Conservation (phyloP, 176 grass and related monocot genomes). For the Ananas comosus region DNA sequence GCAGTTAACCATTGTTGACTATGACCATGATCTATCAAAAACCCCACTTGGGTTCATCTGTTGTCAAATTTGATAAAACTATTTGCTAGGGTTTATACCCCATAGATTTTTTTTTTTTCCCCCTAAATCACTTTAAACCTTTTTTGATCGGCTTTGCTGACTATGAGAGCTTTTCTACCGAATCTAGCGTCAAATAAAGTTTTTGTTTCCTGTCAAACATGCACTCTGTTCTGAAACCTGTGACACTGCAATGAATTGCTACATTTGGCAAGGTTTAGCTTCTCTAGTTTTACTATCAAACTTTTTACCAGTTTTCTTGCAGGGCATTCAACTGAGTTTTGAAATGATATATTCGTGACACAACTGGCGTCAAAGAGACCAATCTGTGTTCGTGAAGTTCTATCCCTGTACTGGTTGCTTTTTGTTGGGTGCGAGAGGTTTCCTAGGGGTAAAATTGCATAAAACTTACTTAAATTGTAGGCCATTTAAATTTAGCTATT, state of each 20-base stretch:
- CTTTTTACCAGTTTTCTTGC: too few species aligned
- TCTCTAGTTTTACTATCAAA: neutral
- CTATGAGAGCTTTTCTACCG: constrained; percentile 7
- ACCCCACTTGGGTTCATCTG: constrained; percentile 18
- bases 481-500: too few species aligned
- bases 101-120: constrained; percentile 17
- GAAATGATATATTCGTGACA: too few species aligned
- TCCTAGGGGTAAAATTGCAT: too few species aligned
- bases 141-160: constrained; percentile 27
- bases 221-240: constrained; percentile 11
- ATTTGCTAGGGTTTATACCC: constrained; percentile 16
- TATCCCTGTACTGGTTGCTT: too few species aligned
- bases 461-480: too few species aligned
- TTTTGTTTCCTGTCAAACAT: constrained; percentile 15
- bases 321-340: too few species aligned
- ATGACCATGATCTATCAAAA: constrained; percentile 20
- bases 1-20: constrained; percentile 4
- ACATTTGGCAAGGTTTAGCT: neutral
- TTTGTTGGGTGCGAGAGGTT: too few species aligned
- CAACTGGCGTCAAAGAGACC: too few species aligned
- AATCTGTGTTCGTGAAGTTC: too few species aligned
- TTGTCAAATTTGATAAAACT: constrained; percentile 25
- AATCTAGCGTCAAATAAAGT: constrained; percentile 43
- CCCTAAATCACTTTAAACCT: neutral
- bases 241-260: constrained; percentile 16